A percentile compares a stretch with the other conserved stretches of the same genome.
phyloP scores from a whole-genome alignment of 176 grass and related monocot species.

The Oryza glaberrima region DNA sequence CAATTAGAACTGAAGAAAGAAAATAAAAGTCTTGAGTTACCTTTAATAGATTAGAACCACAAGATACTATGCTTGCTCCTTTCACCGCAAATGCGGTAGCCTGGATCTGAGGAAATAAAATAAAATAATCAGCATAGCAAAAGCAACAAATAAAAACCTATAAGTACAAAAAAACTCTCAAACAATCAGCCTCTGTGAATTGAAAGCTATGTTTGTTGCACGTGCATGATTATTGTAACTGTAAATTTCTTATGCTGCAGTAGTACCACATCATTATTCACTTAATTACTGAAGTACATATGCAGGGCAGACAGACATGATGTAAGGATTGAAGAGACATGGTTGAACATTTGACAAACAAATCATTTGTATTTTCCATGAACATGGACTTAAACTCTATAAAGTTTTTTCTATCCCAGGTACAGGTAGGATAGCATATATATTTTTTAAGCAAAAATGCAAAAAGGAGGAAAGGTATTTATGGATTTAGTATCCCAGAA shows the following conservation, averaged over 20 bases:
- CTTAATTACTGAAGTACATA: neutral
- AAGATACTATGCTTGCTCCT: constrained; percentile 96
- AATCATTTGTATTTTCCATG: constrained; percentile 33
- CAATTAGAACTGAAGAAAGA: constrained; percentile 24
- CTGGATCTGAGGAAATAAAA: constrained; percentile 65
- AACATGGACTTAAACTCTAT: neutral
- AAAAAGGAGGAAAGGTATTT: constrained; percentile 14
- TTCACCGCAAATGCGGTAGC: constrained; percentile 94
- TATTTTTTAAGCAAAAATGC: constrained; percentile 34
- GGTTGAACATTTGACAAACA: constrained; percentile 5
- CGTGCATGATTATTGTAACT: constrained; percentile 6
- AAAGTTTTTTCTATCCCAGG: constrained; percentile 19
- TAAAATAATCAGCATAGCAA: constrained; percentile 27
- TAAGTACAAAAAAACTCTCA: neutral
- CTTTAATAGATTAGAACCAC: constrained; percentile 94
- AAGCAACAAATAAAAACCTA: neutral
- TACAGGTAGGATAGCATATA: constrained; percentile 20
- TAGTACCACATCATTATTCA: neutral
- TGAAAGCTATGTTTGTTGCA: constrained; percentile 23
- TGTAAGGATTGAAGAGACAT: constrained; percentile 24
- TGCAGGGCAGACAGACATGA: neutral
- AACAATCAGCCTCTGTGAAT: constrained; percentile 7
- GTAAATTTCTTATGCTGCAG: neutral
- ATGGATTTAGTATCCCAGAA: constrained; percentile 22
- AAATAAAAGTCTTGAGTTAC: constrained; percentile 38